Conservation (phyloP, 306 rosid genomes). For the Comarum palustre region DNA sequence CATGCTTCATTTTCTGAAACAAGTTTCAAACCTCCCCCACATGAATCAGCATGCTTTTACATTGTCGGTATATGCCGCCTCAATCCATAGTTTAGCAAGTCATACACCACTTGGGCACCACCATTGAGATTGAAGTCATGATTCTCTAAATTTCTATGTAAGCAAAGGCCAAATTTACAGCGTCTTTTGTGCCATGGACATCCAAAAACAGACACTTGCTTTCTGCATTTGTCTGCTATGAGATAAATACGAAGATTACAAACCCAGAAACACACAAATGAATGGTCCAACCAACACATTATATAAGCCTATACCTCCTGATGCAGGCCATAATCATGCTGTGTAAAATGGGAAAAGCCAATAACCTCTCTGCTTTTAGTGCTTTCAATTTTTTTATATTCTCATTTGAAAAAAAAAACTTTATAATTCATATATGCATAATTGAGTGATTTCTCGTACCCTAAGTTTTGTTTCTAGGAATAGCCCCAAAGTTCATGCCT, state of each 20-base stretch:
- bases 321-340: no score
- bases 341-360: no score
- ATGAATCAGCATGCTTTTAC: neutral
- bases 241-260: neutral
- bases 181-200: neutral
- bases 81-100: neutral
- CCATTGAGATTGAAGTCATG: neutral
- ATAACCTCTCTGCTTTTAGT: no score
- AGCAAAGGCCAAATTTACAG: neutral
- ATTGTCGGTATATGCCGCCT: neutral
- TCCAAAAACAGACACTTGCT: neutral
- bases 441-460: no score
- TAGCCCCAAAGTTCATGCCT: no score
- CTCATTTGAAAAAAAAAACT: no score
- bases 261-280: neutral
- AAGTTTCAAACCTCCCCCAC: neutral
- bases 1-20: neutral
- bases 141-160: neutral
- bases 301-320: no score
- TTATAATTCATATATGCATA: no score
- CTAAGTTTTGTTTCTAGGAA: no score
- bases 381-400: no score
- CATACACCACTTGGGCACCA: neutral
- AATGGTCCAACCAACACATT: neutral
- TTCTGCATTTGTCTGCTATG: neutral